phyloP scores from a whole-genome alignment of 306 rosid species.

The Hippophae rhamnoides region DNA sequence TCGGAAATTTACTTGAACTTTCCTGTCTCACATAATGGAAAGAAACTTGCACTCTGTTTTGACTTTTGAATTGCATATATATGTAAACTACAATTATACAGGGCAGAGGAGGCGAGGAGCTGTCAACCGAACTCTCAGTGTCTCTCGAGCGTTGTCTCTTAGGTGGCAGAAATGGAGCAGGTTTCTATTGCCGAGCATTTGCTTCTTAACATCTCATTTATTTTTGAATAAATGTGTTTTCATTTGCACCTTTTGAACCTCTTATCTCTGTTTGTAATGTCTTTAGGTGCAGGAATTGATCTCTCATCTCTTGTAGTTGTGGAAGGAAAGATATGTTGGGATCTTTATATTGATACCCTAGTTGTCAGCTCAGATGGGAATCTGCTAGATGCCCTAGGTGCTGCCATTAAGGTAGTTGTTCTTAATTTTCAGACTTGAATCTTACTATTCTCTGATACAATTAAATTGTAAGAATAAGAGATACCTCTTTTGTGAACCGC shows the following conservation, averaged over 20 bases:
- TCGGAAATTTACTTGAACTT: too few species aligned
- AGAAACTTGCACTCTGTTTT: too few species aligned
- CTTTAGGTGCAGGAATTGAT: slow-evolving; percentile 75
- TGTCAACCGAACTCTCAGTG: slow-evolving; percentile 59
- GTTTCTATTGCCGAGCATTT: slow-evolving; percentile 23
- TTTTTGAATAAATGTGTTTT: not conserved
- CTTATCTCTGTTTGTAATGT: not conserved
- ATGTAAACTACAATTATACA: slow-evolving; percentile 12
- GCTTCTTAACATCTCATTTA: slow-evolving; percentile 5
- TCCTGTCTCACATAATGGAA: too few species aligned
- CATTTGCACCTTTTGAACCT: slow-evolving; percentile 2
- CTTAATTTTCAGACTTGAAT: too few species aligned
- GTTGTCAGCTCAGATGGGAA: slow-evolving; percentile 83
- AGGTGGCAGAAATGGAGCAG: slow-evolving; percentile 82
- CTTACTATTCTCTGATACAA: too few species aligned
- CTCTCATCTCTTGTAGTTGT: slow-evolving; percentile 57
- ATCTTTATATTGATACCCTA: slow-evolving; percentile 81
- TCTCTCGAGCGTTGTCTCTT: slow-evolving; percentile 65
- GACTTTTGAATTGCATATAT: not conserved
- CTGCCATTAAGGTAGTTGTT: slow-evolving; percentile 63
- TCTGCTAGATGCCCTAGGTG: slow-evolving; percentile 73
- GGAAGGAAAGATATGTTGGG: slow-evolving; percentile 90
- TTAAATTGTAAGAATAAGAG: too few species aligned
- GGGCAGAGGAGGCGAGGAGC: slow-evolving; percentile 91
- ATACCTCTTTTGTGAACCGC: too few species aligned